Base-by-base conservation (phyloP, 208 protist genomes). In the Trypanosoma conorhini region DNA sequence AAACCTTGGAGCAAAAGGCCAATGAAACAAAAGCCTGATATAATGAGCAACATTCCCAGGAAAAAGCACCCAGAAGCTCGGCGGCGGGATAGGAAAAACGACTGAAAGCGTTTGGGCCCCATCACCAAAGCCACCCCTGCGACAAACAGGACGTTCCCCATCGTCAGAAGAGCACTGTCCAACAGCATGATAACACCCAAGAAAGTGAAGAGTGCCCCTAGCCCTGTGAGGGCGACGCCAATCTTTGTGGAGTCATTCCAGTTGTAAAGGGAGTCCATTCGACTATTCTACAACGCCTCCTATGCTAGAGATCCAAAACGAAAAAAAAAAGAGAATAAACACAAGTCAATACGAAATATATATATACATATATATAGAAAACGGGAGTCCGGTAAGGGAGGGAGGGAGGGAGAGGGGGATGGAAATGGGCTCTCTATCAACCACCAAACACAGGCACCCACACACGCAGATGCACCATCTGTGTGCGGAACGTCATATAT, bases 131-230 rank as follows among this genome's bases (percentile, higher is more conserved):
- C 89, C 5, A 97, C 81, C 1, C 92, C 92, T 0, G 79, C 71
- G 3, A 97, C 78, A 68, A 97, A 97, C 17, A 97, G 80, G 22
- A 97, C 67, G 69, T 97, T 97, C 28, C 92, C 92, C 87, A 97
- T 94, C 31, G 92, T 97, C 26, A 97, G 71, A 22, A 97, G 72
- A 21, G 82, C 87, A 63, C 84, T 90, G 62, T 97, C 92, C 19
- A 95, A 77, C 5, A 97, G 50, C 81, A 95, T 82, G 13, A 95
- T 66, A 9, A 95, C 62, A 15, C 92, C 92, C 46, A 97, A 70
- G 30, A 86, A 72, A 5, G 74, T 88, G 66, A 97, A 95, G 62
- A 95, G 88, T 26, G 89, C 77, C 7, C 92, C 92, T 12, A 97
- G 78, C 8, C 80, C 87, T 0, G 92, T 95, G 26, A 95, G 79